Conservation (phyloP, 805 yeast genomes). For the Komagataella kurtzmanii region DNA sequence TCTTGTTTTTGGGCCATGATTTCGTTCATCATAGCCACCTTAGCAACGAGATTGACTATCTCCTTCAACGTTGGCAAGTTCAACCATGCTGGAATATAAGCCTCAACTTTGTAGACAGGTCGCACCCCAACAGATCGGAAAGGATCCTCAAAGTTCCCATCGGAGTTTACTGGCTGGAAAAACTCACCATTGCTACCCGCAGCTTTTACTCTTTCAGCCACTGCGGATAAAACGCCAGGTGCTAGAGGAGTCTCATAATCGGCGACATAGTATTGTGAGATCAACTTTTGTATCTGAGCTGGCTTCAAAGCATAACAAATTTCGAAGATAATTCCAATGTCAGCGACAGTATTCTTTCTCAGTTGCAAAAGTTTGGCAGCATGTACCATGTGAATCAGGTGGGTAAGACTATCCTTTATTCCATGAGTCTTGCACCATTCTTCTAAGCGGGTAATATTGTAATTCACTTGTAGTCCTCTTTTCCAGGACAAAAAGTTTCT, state of each 20-base stretch:
- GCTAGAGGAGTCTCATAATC: constrained; percentile 92
- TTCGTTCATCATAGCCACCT: constrained; percentile 10
- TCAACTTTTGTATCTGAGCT: constrained; percentile 86
- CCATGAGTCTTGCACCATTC: constrained; percentile 98
- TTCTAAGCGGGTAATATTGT: constrained; percentile 89
- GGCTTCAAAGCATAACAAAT: constrained; percentile 92
- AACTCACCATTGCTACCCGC: constrained; percentile 42
- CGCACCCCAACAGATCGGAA: constrained; percentile 61
- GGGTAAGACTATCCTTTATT: constrained; percentile 73
- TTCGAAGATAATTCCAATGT: constrained; percentile 84
- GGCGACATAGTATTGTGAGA: constrained; percentile 79
- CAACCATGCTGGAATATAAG: constrained; percentile 91
- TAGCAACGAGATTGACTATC: constrained; percentile 78
- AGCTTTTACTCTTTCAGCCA: constrained; percentile 67
- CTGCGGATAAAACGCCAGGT: constrained; percentile 62
- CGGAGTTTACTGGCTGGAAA: constrained; percentile 55
- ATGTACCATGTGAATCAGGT: constrained; percentile 78
- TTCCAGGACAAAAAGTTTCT: constrained; percentile 94
- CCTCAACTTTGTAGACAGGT: constrained; percentile 71
- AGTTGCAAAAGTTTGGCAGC: constrained; percentile 88
- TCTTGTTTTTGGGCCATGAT: background rate
- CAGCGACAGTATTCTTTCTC: constrained; percentile 79
- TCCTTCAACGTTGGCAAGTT: constrained; percentile 81
- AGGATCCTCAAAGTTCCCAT: constrained; percentile 74
- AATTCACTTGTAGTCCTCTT: constrained; percentile 91